Evolutionary conservation across 495 filamentous ascomycete genomes (phyloP).

Genomic region (Talaromyces proteolyticus): DNA sequence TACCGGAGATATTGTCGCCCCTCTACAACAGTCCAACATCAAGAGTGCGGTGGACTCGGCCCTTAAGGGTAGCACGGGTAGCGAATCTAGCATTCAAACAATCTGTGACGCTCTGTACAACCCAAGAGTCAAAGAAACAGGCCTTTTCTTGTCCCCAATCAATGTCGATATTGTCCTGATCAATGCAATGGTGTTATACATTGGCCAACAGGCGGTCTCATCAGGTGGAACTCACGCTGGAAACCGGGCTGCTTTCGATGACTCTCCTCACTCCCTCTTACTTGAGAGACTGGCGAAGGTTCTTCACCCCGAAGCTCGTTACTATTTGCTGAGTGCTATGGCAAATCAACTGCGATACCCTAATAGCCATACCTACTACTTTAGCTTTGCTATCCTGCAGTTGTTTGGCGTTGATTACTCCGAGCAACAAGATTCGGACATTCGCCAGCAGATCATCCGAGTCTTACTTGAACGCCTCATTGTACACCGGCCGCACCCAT

Average conservation of each 20-base stretch:
- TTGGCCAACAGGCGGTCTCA: constrained; percentile 64
- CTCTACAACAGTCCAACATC: constrained; percentile 57
- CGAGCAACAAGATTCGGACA: constrained; percentile 72
- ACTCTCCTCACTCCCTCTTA: constrained; percentile 67
- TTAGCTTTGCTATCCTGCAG: constrained; percentile 79
- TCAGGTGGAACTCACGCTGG: constrained; percentile 51
- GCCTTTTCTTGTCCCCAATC: constrained; percentile 54
- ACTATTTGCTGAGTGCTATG: constrained; percentile 79
- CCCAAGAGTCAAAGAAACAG: constrained; percentile 45
- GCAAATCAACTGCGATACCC: constrained; percentile 88
- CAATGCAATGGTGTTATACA: constrained; percentile 76
- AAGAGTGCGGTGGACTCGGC: constrained; percentile 61
- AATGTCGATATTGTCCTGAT: constrained; percentile 66
- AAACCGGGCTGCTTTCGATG: constrained; percentile 57
- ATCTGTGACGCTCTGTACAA: constrained; percentile 62
- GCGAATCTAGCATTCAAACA: constrained; percentile 62
- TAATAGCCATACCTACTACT: constrained; percentile 88
- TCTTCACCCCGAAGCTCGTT: constrained; percentile 70
- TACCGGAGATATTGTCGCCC: constrained; percentile 52
- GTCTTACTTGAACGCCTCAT: constrained; percentile 82
- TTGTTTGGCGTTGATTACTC: constrained; percentile 74
- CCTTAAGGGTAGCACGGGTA: constrained; percentile 50
- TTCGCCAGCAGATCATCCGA: constrained; percentile 84
- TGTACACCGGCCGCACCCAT: constrained; percentile 90
- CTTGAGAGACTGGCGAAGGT: constrained; percentile 69